phyloP scores from a whole-genome alignment of 805 yeast species.

The Brettanomyces anomalus region DNA sequence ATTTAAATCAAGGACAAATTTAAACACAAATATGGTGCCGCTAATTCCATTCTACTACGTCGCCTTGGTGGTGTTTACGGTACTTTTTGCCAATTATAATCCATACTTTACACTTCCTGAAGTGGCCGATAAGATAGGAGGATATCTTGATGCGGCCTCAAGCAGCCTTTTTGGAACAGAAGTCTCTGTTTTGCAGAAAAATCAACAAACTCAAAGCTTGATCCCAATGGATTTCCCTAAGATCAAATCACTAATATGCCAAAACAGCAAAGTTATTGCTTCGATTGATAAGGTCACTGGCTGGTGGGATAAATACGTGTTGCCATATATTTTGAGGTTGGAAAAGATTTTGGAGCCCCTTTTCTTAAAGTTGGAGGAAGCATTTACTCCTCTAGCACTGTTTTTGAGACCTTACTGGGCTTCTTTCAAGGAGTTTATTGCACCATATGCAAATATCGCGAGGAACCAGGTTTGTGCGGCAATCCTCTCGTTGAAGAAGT shows the following conservation, averaged over 20 bases:
- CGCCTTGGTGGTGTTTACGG: slow-evolving; percentile 3
- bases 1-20: not conserved
- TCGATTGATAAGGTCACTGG: not conserved
- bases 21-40: slow-evolving; percentile 4
- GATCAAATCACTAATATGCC: too few species aligned
- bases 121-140: not conserved
- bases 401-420: not conserved
- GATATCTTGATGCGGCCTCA: not conserved
- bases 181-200: not conserved
- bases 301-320: not conserved
- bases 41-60: slow-evolving; percentile 6
- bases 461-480: not conserved
- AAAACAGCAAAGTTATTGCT: not conserved
- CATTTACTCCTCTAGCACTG: not conserved
- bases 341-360: not conserved
- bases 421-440: not conserved
- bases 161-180: not conserved
- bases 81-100: slow-evolving; percentile 5
- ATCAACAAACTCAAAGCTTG: too few species aligned
- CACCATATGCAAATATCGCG: not conserved
- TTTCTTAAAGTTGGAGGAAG: not conserved
- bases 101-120: slow-evolving; percentile 2
- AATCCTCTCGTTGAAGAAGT: not conserved
- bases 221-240: too few species aligned
- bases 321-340: not conserved